Base-by-base conservation (phyloP, 129 eudicot species). In the Flaveria brownii region DNA sequence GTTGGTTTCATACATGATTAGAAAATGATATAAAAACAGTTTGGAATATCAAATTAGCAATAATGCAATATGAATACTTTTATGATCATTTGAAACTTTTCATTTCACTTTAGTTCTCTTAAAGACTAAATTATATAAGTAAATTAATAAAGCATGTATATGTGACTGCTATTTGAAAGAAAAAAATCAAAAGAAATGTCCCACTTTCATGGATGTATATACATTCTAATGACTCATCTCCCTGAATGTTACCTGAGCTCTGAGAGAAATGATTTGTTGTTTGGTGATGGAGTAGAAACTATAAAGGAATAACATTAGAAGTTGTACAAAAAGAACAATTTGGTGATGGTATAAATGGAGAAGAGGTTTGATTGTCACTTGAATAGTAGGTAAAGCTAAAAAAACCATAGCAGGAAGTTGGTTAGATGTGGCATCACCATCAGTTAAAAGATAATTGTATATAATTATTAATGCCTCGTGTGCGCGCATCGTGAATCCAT, bases 111-210 rank as follows among this genome's bases (percentile, higher is more conserved):
- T 71, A 6, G 9, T 25, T 61, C 17, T 13, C 13, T 30, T 64
- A 64, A 64, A 5, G 39, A 70, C 23, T n/a, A 70, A 70, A 70
- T 49, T 49, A 68, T 41, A 17, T 67, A 41, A 39, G 36, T 49
- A 45, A 56, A 17, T 41, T 41, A 67, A 12, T 10, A 15, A 64
- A 36, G 41, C 41, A 64, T 33, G 33, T 22, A 36, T 5, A 36
- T 0, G 7, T 36, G 41, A 36, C 41, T 36, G 41, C 41, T 36
- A 36, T 0, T 5, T 36, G 41, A 36, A 36, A 36, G 41, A 36
- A 36, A 36, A 36, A 36, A 23, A 23, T 2, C 10, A 1, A 17
- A 54, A 54, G 12, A 17, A 54, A 59, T 10, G 23, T 20, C 33
- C 15, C 30, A 23, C 5, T 17, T 47, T 33, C 4, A 17, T 54